Evolutionary conservation across 441 rosid species (phyloP), one percentile per base, ranked within the genome.

Genomic region (Gossypium trilobum): DNA sequence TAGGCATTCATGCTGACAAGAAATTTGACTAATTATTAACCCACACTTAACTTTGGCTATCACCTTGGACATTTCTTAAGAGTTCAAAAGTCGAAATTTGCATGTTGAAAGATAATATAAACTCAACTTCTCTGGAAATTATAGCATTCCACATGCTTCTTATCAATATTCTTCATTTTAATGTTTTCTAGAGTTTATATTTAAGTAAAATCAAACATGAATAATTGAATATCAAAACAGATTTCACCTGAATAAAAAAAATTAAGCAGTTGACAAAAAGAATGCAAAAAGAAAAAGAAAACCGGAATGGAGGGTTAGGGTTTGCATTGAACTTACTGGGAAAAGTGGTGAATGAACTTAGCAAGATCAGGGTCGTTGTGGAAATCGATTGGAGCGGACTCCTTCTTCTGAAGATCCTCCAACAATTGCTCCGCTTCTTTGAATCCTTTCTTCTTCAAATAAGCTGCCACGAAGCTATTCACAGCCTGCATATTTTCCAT

Each of bases 361-460:
- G 90, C 80, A 82, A 91, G 86, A 17, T 89, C 87, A n/a, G 92
- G 91, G 62, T 89, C 92, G 81, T 85, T 83, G 59, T 78, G 92
- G 71, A 86, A 71, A 56, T 85, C 84, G 75, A 82, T 42, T 0
- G 87, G 73, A 79, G 22, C 27, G 50, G 78, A 80, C 67, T 68
- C 64, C 67, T 71, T 85, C 17, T 79, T 88, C 13, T 84, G 89
- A 78, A 84, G 82, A 79, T 84, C 88, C 3, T 88, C 89, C 77
- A 73, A 79, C 71, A 65, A 70, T 20, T 73, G 80, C 68, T 84
- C 86, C 0, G 86, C 85, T 14, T 84, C 84, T 67, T 72, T 83
- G 81, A 90, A 90, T 0, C 94, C 97, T 55, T 82, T 90, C 90
- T 90, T 92, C 84, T 86, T 88, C 89, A 88, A 68, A 77, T 87